These are phyloP conservation scores for Ganoderma lingzhi DNA, from an alignment of 1,284 basidiomycete genomes.

Conservation along the genomic window DNA sequence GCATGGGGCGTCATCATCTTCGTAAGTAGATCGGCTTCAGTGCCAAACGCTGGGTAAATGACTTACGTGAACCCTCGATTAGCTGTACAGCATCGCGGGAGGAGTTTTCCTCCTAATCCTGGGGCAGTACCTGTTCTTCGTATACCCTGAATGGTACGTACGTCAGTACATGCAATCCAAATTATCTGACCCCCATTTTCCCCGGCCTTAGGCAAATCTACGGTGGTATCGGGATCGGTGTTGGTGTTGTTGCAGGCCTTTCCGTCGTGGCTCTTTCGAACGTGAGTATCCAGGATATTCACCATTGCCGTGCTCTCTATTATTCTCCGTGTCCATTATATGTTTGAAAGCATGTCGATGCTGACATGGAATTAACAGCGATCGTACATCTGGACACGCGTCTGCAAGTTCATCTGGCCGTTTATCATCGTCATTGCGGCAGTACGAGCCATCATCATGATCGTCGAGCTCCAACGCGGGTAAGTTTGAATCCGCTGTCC, in stretches of 20 bases:
- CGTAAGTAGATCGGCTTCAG: constrained; percentile 47
- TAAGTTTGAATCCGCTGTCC: constrained; percentile 44
- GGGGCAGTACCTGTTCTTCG: constrained; percentile 76
- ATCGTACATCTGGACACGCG: constrained; percentile 78
- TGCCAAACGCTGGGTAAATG: constrained; percentile 6
- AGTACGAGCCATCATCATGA: constrained; percentile 77
- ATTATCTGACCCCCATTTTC: constrained; percentile 9
- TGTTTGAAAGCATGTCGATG: neutral
- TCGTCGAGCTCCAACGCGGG: constrained; percentile 75
- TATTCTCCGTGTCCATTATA: neutral
- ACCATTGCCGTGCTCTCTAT: neutral
- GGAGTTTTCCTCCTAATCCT: constrained; percentile 71
- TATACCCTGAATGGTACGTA: constrained; percentile 71
- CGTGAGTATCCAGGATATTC: constrained; percentile 49
- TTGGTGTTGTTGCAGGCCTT: constrained; percentile 64
- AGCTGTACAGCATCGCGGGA: constrained; percentile 77
- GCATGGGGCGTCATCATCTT: constrained; percentile 74
- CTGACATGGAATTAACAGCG: constrained; percentile 48
- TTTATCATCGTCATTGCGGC: constrained; percentile 73
- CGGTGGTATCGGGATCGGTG: constrained; percentile 72
- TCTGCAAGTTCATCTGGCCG: constrained; percentile 77
- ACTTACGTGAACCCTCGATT: constrained; percentile 24
- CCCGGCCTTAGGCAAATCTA: constrained; percentile 68
- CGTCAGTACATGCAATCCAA: constrained; percentile 5
- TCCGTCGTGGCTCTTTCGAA: constrained; percentile 74